Evolutionary conservation across 352 stramenopile genomes (phyloP), one percentile per base, ranked within the genome.

Genomic region (Phytophthora constricta): DNA sequence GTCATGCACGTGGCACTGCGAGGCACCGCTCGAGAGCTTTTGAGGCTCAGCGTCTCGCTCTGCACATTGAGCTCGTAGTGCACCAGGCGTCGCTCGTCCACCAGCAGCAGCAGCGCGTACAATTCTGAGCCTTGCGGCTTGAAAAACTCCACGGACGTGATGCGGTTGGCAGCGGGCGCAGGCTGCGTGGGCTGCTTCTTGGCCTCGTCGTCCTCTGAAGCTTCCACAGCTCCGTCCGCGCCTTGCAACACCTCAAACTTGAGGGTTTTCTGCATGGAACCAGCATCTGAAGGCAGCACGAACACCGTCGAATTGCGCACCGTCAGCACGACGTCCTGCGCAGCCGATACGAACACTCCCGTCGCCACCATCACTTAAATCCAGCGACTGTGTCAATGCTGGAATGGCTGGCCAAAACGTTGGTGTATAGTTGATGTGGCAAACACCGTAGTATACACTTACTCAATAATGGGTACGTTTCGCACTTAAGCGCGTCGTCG

Each of bases 1-100:
- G 77, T 64, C 79, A 92, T 92, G 65, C 84, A 90, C 31, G 84
- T 90, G 26, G 87, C 80, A 39, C 87, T 93, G 49, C 87, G 84
- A 46, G 83, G 83, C 65, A 92, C 65, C 22, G 76, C 66, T 28
- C 84, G 65, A 3, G 77, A 72, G 9, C 70, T 70, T 22, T 73
- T 72, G 37, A 86, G 69, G 56, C 66, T 10, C 27, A 92, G 62
- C n/a, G 52, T 84, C 39, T 76, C 55, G 14, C 64, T 62, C 1
- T 55, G n/a, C 26, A 85, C 23, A 47, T 92, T 65, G 39, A 87
- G 73, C 28, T 92, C 84, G 61, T 92, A 92, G 67, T 92, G 73
- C 45, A 91, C 79, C n/a, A 92, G 58, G n/a, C 76, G 82, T 26
- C 84, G 82, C 62, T 91, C 84, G 54, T 91, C 80, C 28, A 91